These are phyloP conservation scores for Mycosphaerella sp. DNA, from an alignment of 2,329 filamentous ascomycete genomes.

Conservation along the genomic window DNA sequence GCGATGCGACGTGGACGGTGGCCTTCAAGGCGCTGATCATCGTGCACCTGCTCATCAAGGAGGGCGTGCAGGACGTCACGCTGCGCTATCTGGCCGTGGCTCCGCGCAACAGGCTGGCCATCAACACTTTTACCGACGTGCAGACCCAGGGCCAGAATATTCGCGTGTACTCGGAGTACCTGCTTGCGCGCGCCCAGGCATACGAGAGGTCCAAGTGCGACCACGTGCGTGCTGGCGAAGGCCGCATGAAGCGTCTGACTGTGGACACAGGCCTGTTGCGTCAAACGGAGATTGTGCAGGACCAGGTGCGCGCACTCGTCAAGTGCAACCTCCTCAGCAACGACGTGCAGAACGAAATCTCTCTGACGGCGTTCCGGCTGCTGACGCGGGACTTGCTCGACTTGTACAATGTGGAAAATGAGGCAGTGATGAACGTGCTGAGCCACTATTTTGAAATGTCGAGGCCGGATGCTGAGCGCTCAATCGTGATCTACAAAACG, in stretches of 20 bases:
- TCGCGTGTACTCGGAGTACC: constrained; percentile 80
- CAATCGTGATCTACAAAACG: constrained; percentile 82
- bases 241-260: constrained; percentile 73
- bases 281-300: constrained; percentile 86
- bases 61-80: constrained; percentile 84
- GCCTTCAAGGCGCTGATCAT: constrained; percentile 97
- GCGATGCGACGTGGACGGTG: constrained; percentile 99
- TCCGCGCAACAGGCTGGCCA: constrained; percentile 68
- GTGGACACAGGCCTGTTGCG: constrained; percentile 89
- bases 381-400: constrained; percentile 84
- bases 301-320: constrained; percentile 76
- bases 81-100: constrained; percentile 77
- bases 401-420: constrained; percentile 91
- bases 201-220: constrained; percentile 81
- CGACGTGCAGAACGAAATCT: constrained; percentile 94
- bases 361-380: constrained; percentile 84
- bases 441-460: constrained; percentile 99
- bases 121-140: constrained; percentile 87
- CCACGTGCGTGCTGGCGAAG: constrained; percentile 78
- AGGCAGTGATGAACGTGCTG: constrained; percentile 93
- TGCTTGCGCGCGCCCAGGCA: constrained; percentile 72
- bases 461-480: constrained; percentile 82
- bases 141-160: constrained; percentile 96
- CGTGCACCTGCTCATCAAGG: constrained; percentile 93
- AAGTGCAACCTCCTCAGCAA: constrained; percentile 85